Percentiles rank a stretch among this genome's conserved stretches.
Conservation (phyloP, 1,284 basidiomycete genomes). For the Austropuccinia psidii region DNA sequence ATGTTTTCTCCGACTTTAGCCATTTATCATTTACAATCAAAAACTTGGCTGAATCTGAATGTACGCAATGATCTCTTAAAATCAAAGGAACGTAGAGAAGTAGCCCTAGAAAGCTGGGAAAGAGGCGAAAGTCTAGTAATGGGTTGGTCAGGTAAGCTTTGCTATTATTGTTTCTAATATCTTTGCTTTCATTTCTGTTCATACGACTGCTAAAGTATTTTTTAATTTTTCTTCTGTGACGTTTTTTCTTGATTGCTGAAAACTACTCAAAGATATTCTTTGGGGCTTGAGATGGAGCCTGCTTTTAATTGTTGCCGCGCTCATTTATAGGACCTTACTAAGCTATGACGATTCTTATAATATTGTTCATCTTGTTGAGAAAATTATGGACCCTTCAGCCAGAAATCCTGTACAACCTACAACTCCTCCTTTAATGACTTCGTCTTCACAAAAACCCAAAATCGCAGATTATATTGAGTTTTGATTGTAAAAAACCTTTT, state of each 20-base stretch:
- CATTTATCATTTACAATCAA: constrained; percentile 8
- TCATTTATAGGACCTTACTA: constrained; percentile 9
- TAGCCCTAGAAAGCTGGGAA: constrained; percentile 10
- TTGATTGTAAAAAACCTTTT: too few relatives aligned
- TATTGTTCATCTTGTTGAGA: constrained; percentile 27
- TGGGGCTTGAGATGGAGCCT: constrained; percentile 3
- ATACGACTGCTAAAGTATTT: background rate
- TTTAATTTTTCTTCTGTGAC: background rate
- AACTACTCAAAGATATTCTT: background rate
- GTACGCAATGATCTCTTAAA: background rate
- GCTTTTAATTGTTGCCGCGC: background rate
- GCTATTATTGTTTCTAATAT: background rate
- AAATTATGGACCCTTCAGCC: background rate
- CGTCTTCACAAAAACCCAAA: too few relatives aligned
- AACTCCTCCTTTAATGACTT: too few relatives aligned
- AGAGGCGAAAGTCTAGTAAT: constrained; percentile 3
- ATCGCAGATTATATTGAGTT: too few relatives aligned
- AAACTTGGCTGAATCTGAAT: background rate
- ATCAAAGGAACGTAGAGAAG: constrained; percentile 2
- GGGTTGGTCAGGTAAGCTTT: constrained; percentile 1
- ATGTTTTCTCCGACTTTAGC: constrained; percentile 21
- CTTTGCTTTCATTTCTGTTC: background rate
- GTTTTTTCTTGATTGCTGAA: background rate
- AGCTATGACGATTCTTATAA: constrained; percentile 9
- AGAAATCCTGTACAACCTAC: too few relatives aligned